phyloP scores from a whole-genome alignment of 1,284 basidiomycete species.

The Inonotus hispidus region DNA sequence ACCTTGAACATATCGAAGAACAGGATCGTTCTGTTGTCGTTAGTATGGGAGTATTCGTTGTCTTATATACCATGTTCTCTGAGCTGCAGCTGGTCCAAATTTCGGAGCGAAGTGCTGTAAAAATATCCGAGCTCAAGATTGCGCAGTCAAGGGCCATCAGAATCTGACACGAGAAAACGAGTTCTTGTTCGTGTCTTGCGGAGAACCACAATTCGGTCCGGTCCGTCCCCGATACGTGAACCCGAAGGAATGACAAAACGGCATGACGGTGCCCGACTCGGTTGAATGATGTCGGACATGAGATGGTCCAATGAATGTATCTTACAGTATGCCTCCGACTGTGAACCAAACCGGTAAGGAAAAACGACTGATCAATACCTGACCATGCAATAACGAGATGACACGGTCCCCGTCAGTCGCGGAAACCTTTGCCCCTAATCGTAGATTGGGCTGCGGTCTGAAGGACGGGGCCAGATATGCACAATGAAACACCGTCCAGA shows the following conservation, averaged over 20 bases:
- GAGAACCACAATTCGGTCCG: too few species aligned
- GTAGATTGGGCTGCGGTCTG: neutral
- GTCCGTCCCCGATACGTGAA: too few species aligned
- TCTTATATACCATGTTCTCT: neutral
- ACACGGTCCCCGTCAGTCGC: neutral
- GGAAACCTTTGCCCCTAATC: neutral
- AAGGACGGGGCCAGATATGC: neutral
- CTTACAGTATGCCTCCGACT: neutral
- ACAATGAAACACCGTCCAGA: neutral
- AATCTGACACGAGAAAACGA: neutral
- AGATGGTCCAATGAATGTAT: too few species aligned
- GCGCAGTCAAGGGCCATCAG: neutral
- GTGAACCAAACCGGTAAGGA: neutral
- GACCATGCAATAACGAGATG: neutral
- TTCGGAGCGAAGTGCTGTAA: neutral
- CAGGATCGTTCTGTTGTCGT: neutral
- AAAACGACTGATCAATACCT: neutral
- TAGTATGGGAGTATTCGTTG: too few species aligned
- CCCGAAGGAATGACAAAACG: too few species aligned
- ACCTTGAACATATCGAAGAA: conserved; percentile 6
- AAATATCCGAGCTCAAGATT: neutral
- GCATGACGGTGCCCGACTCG: too few species aligned
- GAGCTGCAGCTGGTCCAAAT: neutral
- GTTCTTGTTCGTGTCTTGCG: too few species aligned
- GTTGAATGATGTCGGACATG: too few species aligned